These are phyloP conservation scores for Limnanthes douglasii DNA, from an alignment of 345 rosid species.

Conservation along the genomic window DNA sequence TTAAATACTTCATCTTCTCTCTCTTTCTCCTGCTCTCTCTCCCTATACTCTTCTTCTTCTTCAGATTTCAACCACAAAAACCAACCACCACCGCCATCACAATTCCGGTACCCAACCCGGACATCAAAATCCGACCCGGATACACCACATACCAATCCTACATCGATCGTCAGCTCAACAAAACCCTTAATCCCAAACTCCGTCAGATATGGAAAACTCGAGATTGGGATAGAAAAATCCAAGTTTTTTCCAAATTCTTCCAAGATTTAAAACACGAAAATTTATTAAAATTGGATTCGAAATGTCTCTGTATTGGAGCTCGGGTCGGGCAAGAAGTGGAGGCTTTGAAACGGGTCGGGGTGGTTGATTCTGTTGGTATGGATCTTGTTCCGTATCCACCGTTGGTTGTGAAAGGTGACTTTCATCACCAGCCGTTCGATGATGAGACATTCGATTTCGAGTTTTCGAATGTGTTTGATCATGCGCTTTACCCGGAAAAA, in stretches of 20 bases:
- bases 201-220: conserved; percentile 58
- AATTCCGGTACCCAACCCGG: not conserved
- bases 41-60: conserved; percentile 26
- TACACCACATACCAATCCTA: conserved; percentile 63
- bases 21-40: conserved; percentile 20
- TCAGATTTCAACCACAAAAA: conserved; percentile 12
- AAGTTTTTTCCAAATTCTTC: conserved; percentile 52
- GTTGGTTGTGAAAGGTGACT: conserved; percentile 59
- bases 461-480: conserved; percentile 91
- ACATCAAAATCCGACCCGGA: conserved; percentile 50
- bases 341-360: conserved; percentile 51
- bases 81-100: conserved; percentile 1
- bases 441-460: conserved; percentile 64
- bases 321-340: conserved; percentile 85
- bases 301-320: conserved; percentile 62
- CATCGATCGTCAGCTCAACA: conserved; percentile 83
- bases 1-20: conserved; percentile 20
- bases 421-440: conserved; percentile 64
- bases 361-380: conserved; percentile 52
- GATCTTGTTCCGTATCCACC: conserved; percentile 80
- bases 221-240: conserved; percentile 80
- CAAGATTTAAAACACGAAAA: conserved; percentile 15
- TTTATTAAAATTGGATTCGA: conserved; percentile 37
- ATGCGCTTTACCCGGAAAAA: conserved; percentile 61
- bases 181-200: conserved; percentile 76